A percentile compares a stretch with the other conserved stretches of the same genome.
These are phyloP conservation scores for Anthracocystis panici-leucophaei DNA, from an alignment of 1,284 basidiomycete genomes.

Conservation along the genomic window DNA sequence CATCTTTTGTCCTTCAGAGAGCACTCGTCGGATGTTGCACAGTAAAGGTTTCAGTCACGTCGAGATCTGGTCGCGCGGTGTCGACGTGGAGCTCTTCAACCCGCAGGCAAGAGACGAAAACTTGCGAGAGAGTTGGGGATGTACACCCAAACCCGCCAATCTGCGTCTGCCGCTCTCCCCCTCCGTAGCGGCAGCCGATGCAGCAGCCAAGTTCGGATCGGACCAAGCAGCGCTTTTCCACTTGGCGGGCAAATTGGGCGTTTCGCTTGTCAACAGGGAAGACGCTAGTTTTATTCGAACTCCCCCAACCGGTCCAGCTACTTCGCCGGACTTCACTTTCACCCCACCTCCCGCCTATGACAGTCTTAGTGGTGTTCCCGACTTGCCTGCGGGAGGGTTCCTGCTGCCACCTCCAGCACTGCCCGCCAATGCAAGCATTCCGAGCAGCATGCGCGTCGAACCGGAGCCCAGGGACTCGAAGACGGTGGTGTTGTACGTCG, in stretches of 20 bases:
- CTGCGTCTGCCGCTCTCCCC: constrained; percentile 67
- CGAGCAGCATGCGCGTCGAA: constrained; percentile 19
- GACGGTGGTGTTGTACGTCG: constrained; percentile 70
- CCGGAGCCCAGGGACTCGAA: constrained; percentile 51
- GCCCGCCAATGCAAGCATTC: constrained; percentile 22
- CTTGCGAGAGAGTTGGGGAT: constrained; percentile 72
- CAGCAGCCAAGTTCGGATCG: constrained; percentile 24
- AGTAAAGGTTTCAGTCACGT: constrained; percentile 72
- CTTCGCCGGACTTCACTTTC: constrained; percentile 62
- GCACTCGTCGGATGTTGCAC: constrained; percentile 72
- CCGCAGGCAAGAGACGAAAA: constrained; percentile 71
- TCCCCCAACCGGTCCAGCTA: constrained; percentile 64
- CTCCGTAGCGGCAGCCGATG: constrained; percentile 42
- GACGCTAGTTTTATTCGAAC: constrained; percentile 69
- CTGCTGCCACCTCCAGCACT: constrained; percentile 58
- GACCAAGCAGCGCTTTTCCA: constrained; percentile 45
- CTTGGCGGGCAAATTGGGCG: constrained; percentile 53
- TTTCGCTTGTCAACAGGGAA: constrained; percentile 24
- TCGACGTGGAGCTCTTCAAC: constrained; percentile 55
- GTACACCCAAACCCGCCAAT: constrained; percentile 54
- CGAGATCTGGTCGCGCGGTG: constrained; percentile 73
- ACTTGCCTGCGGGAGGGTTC: constrained; percentile 45
- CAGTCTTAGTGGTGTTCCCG: constrained; percentile 57
- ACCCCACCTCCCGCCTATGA: constrained; percentile 66
- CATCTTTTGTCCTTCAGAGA: constrained; percentile 74